Evolutionary conservation across 139 green algal species (phyloP).

Genomic region (Micractinium conductrix): DNA sequence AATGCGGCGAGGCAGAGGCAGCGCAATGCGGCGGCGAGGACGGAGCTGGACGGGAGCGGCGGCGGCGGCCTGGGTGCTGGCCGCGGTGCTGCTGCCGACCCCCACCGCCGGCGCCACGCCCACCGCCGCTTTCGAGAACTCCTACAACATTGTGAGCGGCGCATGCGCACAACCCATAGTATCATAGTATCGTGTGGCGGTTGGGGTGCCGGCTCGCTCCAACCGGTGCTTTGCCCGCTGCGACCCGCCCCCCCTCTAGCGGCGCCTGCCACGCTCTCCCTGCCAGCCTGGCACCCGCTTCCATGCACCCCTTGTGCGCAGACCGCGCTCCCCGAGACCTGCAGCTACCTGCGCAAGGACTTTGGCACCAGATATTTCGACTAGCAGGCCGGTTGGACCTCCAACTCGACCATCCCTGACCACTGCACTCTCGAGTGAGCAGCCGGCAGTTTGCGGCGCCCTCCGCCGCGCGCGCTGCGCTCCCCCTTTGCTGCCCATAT

Average conservation of each 20-base stretch:
- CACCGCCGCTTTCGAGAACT: not conserved
- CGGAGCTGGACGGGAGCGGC: not conserved
- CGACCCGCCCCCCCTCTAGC: not conserved
- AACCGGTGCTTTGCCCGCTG: not conserved
- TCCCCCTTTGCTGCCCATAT: not conserved
- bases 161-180: not conserved
- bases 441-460: not conserved
- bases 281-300: not conserved
- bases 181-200: not conserved
- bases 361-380: not conserved
- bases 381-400: not conserved
- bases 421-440: conserved; percentile 5
- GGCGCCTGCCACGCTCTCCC: too few species aligned
- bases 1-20: not conserved
- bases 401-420: not conserved
- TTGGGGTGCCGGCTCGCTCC: not conserved
- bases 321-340: not conserved
- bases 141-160: not conserved
- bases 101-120: not conserved
- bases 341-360: not conserved
- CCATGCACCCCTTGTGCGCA: not conserved
- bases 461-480: not conserved
- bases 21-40: not conserved
- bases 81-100: not conserved
- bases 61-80: not conserved